Conservation (phyloP, 495 filamentous ascomycete species). For the Hyaloscypha finlandica region DNA sequence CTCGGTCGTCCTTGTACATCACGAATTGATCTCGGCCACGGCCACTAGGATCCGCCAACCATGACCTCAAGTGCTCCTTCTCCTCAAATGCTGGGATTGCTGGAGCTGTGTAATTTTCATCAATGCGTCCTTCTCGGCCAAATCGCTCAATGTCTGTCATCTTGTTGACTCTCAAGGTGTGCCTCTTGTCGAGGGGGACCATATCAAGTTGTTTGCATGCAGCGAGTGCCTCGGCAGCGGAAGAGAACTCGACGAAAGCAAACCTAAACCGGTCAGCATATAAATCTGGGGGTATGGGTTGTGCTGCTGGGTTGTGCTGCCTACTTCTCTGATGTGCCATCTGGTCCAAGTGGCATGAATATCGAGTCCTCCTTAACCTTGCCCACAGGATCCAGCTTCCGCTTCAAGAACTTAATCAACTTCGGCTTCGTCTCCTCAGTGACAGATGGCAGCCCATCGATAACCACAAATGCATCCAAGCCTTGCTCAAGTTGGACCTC, state of each 20-base stretch:
- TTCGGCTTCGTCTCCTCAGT: slow-evolving; percentile 82
- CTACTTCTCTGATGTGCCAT: slow-evolving; percentile 81
- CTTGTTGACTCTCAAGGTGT: slow-evolving; percentile 95
- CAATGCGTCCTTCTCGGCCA: slow-evolving; percentile 87
- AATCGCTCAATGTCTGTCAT: slow-evolving; percentile 96
- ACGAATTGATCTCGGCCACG: slow-evolving; percentile 93
- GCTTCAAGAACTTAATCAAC: slow-evolving; percentile 89
- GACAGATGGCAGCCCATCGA: slow-evolving; percentile 90
- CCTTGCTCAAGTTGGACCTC: slow-evolving; percentile 95
- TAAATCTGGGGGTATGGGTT: slow-evolving; percentile 17
- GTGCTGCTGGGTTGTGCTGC: slow-evolving; percentile 36
- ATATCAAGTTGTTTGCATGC: slow-evolving; percentile 84
- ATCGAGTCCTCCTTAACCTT: slow-evolving; percentile 82
- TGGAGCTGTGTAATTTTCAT: slow-evolving; percentile 84
- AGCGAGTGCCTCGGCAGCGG: slow-evolving; percentile 84
- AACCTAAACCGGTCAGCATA: slow-evolving; percentile 53
- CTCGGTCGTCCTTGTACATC: slow-evolving; percentile 85
- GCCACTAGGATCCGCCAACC: slow-evolving; percentile 80
- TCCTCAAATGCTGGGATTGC: slow-evolving; percentile 77
- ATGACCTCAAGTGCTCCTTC: slow-evolving; percentile 93
- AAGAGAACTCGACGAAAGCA: slow-evolving; percentile 94
- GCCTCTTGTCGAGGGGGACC: slow-evolving; percentile 87
- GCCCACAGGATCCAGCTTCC: slow-evolving; percentile 84
- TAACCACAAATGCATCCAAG: slow-evolving; percentile 90
- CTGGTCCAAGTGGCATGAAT: slow-evolving; percentile 87